Base-by-base conservation (phyloP, 228 moss, liverwort and hornwort species). In the Sphagnum fallax region DNA sequence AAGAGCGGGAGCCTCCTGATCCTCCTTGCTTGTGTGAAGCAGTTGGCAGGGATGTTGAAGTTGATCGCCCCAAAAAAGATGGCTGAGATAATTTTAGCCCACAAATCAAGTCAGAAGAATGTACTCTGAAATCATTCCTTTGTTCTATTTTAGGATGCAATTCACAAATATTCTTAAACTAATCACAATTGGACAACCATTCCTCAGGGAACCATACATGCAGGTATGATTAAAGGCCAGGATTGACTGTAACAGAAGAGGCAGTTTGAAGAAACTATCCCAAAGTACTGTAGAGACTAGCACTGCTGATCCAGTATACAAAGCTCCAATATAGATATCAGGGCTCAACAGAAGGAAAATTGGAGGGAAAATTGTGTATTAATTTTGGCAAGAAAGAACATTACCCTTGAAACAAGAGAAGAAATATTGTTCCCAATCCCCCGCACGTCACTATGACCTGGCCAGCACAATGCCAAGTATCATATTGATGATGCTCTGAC, bases 1-100 rank as follows among this genome's bases (percentile, higher is more conserved):
- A 96, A 4, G 92, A 92, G 48, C 96, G 85, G 50, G 88, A 92
- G 73, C 75, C 88, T 14, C 86, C 84, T 6, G 87, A 83, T 47
- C 78, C 65, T 47, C 86, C 83, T 64, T 88, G 87, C 75, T 73
- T 87, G 1, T 81, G 83, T 50, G 84, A 77, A 70, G 92, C 87
- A 50, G 83, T 69, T 67, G 75, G 90, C 18, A 89, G 67, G 50
- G 83, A 80, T 10, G 75, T 79, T 64, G 86, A 81, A 52, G 76
- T 88, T 67, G 77, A 72, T 48, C 89, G 87, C 69, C 86, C 82
- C 60, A 88, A 75, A 73, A 96, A 96, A 15, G 96, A 92, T 66
- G 83, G 87, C 96, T 96, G 86, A 72, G 48, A 65, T 50, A 0
- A 48, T 8, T 55, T 55, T 55, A 1, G 12, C 9, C 55, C 8